Evolutionary conservation across 2,329 filamentous ascomycete genomes (phyloP).

Genomic region (Colletotrichum tabaci): DNA sequence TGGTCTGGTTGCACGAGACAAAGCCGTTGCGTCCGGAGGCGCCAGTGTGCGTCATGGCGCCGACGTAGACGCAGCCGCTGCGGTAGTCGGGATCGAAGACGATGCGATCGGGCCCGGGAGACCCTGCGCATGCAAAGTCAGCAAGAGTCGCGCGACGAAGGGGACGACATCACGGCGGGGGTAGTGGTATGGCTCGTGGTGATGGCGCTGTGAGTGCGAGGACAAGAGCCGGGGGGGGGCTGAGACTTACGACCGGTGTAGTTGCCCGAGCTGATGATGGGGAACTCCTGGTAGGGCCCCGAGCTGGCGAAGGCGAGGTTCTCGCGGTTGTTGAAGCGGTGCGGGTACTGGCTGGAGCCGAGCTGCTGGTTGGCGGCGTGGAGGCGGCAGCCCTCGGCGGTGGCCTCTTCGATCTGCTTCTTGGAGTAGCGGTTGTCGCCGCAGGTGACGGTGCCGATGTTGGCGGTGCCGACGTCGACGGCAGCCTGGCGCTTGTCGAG

Average conservation of each 20-base stretch:
- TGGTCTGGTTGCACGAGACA: slow-evolving; percentile 67
- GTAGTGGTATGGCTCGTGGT: too few relatives aligned
- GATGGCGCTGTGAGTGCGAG: too few relatives aligned
- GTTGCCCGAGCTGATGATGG: slow-evolving; percentile 50
- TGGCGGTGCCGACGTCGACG: slow-evolving; percentile 3
- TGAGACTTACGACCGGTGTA: slow-evolving; percentile 54
- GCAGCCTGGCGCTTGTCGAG: slow-evolving; percentile 33
- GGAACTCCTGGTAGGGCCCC: slow-evolving; percentile 58
- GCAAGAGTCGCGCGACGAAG: background rate
- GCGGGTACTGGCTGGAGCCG: slow-evolving; percentile 51
- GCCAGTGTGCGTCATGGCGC: slow-evolving; percentile 79
- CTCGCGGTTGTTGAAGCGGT: slow-evolving; percentile 57
- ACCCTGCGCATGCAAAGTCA: slow-evolving; percentile 56
- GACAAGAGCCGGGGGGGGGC: background rate
- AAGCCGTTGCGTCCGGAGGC: slow-evolving; percentile 76
- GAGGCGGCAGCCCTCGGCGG: slow-evolving; percentile 42
- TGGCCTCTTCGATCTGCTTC: slow-evolving; percentile 38
- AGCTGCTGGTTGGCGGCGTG: slow-evolving; percentile 26
- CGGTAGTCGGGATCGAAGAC: slow-evolving; percentile 66
- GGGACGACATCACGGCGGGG: too few relatives aligned
- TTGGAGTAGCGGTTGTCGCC: slow-evolving; percentile 32
- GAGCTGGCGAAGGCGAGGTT: slow-evolving; percentile 53
- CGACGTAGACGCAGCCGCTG: slow-evolving; percentile 67
- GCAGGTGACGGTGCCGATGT: slow-evolving; percentile 27
- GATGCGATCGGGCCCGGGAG: slow-evolving; percentile 77